phyloP scores from a whole-genome alignment of 106 monocot species.

The Dioscorea dumetorum region DNA sequence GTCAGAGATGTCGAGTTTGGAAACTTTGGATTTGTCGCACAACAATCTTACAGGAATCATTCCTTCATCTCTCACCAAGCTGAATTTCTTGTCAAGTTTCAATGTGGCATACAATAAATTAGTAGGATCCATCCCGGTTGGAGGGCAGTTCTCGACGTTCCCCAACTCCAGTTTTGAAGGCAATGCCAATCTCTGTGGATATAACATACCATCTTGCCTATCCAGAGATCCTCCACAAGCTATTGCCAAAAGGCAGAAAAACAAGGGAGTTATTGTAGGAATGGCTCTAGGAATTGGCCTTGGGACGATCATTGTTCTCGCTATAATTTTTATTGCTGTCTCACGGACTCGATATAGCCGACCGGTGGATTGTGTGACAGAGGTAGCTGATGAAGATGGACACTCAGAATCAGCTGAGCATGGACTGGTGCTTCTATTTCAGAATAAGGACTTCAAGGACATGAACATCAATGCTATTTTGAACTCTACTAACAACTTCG shows the following conservation, averaged over 20 bases:
- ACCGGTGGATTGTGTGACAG: conserved; percentile 22
- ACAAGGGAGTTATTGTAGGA: conserved; percentile 20
- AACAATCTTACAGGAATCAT: conserved; percentile 44
- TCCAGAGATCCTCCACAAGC: neutral
- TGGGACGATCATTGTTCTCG: conserved; percentile 19
- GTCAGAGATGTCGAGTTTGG: conserved; percentile 36
- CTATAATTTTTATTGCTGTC: conserved; percentile 24
- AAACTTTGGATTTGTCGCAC: conserved; percentile 37
- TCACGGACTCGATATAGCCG: conserved; percentile 27
- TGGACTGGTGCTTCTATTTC: conserved; percentile 28
- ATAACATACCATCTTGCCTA: conserved; percentile 15
- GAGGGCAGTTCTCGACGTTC: conserved; percentile 50
- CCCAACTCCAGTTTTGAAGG: conserved; percentile 16
- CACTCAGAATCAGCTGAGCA: conserved; percentile 5
- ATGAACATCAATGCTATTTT: conserved; percentile 11
- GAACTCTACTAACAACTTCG: conserved; percentile 17
- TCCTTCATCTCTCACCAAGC: conserved; percentile 20
- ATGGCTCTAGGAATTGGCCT: conserved; percentile 31
- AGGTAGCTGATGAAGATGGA: conserved; percentile 22
- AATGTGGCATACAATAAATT: conserved; percentile 43
- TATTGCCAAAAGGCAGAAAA: conserved; percentile 5
- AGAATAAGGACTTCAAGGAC: conserved; percentile 11
- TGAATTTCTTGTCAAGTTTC: conserved; percentile 38
- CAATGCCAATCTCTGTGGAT: conserved; percentile 26
- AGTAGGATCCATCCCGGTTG: conserved; percentile 24